Base-by-base conservation (phyloP, 2,329 filamentous ascomycete species). In the Epichloe festucae region DNA sequence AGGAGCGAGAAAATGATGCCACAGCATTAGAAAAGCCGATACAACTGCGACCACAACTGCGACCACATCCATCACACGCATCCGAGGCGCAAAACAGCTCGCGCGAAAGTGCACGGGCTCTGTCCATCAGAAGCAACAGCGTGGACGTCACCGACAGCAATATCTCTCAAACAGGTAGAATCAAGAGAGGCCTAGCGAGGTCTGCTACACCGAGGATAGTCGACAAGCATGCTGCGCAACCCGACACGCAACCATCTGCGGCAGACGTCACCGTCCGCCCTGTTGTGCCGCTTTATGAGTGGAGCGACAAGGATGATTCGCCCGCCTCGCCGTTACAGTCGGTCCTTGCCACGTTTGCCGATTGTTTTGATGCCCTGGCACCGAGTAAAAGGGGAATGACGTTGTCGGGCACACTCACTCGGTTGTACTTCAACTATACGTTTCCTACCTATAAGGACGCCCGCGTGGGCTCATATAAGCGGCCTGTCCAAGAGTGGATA, bases 401-500 rank as follows among this genome's bases (percentile, higher is more conserved):
- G 19, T 38, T 57, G 5, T 50, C 48, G 3, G 49, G 47, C 11
- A 51, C 63, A 0, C 50, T 65, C 21, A 65, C 62, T 45, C 60
- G 58, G n/a, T 34, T 70, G 2, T 70, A 66, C 54, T 63, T 64
- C 19, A 52, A 49, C 21, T 65, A 66, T 55, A 61, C 55, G 34
- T 64, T 69, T 31, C 64, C 65, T 7, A 57, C 40, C 8, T 65
- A 55, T 35, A 57, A 50, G 46, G 57, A 60, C 23, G 57, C 56
- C n/a, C 46, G 54, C 11, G 14, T 41, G 5, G 66, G 62, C 19
- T 60, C 63, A n/a, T 71, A 73, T 58, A 72, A 62, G 46, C 66
- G 77, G 10, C 67, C 66, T 3, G 62, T 67, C 3, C 52, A 62
- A 39, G 70, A 76, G 39, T 59, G 77, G 3, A 58, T 74, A 2